Conservation (phyloP, 352 stramenopile species). For the Pythium rhizo-oryzae region DNA sequence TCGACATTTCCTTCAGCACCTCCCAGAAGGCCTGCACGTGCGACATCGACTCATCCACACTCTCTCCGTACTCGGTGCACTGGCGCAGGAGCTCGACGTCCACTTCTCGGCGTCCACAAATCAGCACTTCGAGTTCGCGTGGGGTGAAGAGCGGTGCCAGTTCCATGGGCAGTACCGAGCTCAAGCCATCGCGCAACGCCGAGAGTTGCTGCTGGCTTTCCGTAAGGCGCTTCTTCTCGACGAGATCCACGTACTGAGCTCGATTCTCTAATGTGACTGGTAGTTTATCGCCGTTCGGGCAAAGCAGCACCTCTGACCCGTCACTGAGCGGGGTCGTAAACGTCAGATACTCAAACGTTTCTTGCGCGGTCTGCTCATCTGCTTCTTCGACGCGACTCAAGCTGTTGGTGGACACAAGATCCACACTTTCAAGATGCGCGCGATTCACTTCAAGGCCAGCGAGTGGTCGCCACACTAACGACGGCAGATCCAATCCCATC, state of each 20-base stretch:
- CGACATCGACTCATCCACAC: slow-evolving; percentile 89
- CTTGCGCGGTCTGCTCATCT: slow-evolving; percentile 35
- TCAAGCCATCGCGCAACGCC: slow-evolving; percentile 88
- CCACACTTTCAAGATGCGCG: slow-evolving; percentile 79
- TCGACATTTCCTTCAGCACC: slow-evolving; percentile 95
- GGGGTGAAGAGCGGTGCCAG: slow-evolving; percentile 95
- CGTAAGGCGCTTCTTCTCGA: slow-evolving; percentile 70
- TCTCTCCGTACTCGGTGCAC: slow-evolving; percentile 97
- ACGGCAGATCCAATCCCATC: slow-evolving; percentile 91
- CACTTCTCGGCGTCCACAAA: slow-evolving; percentile 96
- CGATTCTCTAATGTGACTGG: slow-evolving; percentile 66
- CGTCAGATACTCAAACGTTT: slow-evolving; percentile 72
- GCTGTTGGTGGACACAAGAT: slow-evolving; percentile 75
- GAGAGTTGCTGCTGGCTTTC: slow-evolving; percentile 84
- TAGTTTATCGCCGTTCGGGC: slow-evolving; percentile 68
- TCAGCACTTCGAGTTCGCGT: slow-evolving; percentile 94
- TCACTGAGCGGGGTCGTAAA: slow-evolving; percentile 84
- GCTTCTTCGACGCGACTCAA: slow-evolving; percentile 67
- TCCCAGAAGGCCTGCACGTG: slow-evolving; percentile 97
- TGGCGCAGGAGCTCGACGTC: slow-evolving; percentile 96
- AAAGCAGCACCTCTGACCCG: slow-evolving; percentile 69
- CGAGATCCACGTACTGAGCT: slow-evolving; percentile 61
- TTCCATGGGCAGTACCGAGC: slow-evolving; percentile 96
- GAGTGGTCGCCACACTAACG: slow-evolving; percentile 87
- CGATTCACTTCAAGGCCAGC: slow-evolving; percentile 75